Evolutionary conservation across 75 land plant species (phyloP), one percentile per base, ranked within the genome.

Genomic region (Isoetes taiwanensis): DNA sequence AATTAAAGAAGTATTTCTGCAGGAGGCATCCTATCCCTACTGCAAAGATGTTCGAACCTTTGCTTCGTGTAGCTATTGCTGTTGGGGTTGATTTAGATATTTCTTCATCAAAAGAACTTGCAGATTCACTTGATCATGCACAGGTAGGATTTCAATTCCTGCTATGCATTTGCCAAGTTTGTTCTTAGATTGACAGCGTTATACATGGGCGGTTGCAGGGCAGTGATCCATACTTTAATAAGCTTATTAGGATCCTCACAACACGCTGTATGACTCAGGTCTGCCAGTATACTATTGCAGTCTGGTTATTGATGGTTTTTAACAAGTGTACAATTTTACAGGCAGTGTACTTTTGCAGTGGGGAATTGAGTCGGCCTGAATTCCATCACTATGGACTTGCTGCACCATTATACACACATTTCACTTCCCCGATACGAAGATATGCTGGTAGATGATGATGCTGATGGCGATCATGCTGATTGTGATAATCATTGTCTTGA

Each of bases 241-340:
- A 84, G 74, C 71, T 93, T 19, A 84, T 93, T 25, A 71, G 98
- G 32, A 93, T 93, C 35, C 61, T 93, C 58, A 85, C 98, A 24
- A 93, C 98, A 29, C 78, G 98, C 57, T 93, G 98, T 75, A 93
- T 93, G 98, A 79, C 98, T 25, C 98, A 93, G 94, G 98, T 91
- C n/a, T n/a, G n/a, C n/a, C n/a, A n/a, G n/a, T n/a, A n/a, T n/a
- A 46, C n/a, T 30, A 12, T 30, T 14, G 0, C 41, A 32, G 27
- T 28, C n/a, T 11, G 11, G 23, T 62, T 64, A 42, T 30, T 16
- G 26, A 23, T 3, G 28, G 16, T 32, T 16, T 25, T 30, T 37
- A 37, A 37, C 14, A 37, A 9, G 14, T 9, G 12, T 14, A 14
- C 39, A 37, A 25, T 25, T 28, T 41, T 60, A 14, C 64, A 93